Base-by-base conservation (phyloP, 495 filamentous ascomycete species). In the Penicillium silybi region DNA sequence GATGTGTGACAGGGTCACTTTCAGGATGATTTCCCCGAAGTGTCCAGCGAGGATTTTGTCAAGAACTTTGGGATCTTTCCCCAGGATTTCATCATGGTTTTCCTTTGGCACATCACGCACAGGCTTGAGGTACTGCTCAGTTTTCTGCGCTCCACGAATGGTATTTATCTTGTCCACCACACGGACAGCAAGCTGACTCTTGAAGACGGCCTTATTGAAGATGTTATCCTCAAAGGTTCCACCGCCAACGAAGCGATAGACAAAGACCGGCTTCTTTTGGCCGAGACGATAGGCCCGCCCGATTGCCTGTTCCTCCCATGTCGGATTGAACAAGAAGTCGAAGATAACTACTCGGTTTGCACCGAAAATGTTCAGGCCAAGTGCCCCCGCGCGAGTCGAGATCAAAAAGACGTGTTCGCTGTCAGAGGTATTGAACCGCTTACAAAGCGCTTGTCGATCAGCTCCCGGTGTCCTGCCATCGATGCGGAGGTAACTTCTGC, bases 271-370 rank as follows among this genome's bases (percentile, higher is more conserved):
- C 56, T 95, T 96, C 16, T 65, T 68, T 60, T 97, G 92, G 0
- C 92, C 92, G 18, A 97, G 76, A 2, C 92, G 88, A 63, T 95
- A 95, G 0, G 87, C 86, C 56, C 92, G 80, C 8, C 90, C 92
- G 48, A 97, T 80, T 6, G 92, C 92, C 64, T 97, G 92, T 50
- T 92, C 83, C 62, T 97, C 92, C 66, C 83, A 79, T 5, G 79
- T 77, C 0, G 92, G 92, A 46, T 89, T 92, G 66, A 84, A 96
- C 42, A 75, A 73, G 63, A 86, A 89, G 59, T 97, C 92, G 32
- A 96, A 85, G 17, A 97, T 87, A 19, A 97, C 76, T 9, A 96
- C 88, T 6, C 92, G 81, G 65, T 95, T 97, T 0, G 92, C 92
- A 4, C 87, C 86, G 34, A 71, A 75, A 26, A 97, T 83, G 57